Evolutionary conservation across 345 rosid genomes (phyloP).

Genomic region (Linum lewisii): DNA sequence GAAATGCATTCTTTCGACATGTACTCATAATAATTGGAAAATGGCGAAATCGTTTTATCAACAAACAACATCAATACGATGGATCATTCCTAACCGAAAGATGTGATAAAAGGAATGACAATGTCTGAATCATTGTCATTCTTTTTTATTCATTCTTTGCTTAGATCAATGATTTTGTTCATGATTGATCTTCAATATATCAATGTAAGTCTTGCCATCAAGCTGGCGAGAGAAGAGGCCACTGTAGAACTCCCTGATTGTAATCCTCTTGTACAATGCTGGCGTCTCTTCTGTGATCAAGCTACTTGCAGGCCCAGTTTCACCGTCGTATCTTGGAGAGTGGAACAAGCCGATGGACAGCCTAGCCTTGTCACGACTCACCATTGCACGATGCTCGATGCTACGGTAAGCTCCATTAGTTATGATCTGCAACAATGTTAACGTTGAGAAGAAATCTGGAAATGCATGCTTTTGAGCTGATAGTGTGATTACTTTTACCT

Average conservation of each 20-base stretch:
- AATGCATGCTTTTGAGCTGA: too few species aligned
- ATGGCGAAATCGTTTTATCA: too few species aligned
- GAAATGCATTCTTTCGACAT: neutral
- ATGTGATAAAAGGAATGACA: too few species aligned
- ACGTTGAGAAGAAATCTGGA: neutral
- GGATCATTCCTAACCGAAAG: too few species aligned
- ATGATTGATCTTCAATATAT: conserved; percentile 18
- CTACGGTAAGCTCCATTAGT: conserved; percentile 37
- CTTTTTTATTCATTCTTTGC: too few species aligned
- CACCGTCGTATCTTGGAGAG: conserved; percentile 18
- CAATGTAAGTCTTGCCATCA: conserved; percentile 30
- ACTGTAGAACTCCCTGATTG: conserved; percentile 27
- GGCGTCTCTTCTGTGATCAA: conserved; percentile 22
- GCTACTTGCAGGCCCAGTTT: conserved; percentile 37
- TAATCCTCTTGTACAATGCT: conserved; percentile 21
- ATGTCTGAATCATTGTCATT: too few species aligned
- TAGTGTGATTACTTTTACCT: too few species aligned
- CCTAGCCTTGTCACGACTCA: conserved; percentile 32
- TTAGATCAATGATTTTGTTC: neutral
- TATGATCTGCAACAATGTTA: conserved; percentile 22
- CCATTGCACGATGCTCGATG: conserved; percentile 38
- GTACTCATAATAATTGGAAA: neutral
- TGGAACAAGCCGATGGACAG: conserved; percentile 38
- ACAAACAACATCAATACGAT: too few species aligned
- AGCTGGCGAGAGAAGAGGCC: conserved; percentile 35